Percentiles rank a stretch among this genome's conserved stretches.
Conservation (phyloP, 352 stramenopile genomes). For the Phytophthora ramorum region DNA sequence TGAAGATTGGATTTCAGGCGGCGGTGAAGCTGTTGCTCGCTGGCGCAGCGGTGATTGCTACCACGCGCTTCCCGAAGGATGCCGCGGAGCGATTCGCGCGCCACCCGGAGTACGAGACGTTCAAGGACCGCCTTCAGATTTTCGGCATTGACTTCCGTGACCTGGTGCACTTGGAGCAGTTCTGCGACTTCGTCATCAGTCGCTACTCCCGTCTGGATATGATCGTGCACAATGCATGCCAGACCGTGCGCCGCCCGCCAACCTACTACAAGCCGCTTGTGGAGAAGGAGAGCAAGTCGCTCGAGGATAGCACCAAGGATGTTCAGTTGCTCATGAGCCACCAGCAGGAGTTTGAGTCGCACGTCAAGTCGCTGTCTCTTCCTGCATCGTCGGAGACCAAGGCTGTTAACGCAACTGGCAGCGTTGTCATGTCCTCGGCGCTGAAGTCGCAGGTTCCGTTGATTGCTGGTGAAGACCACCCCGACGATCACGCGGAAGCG, state of each 20-base stretch:
- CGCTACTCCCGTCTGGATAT: slow-evolving; percentile 94
- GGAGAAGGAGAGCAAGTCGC: slow-evolving; percentile 80
- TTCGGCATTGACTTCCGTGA: slow-evolving; percentile 97
- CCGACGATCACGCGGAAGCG: slow-evolving; percentile 54
- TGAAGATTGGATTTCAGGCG: slow-evolving; percentile 98
- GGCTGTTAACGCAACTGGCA: slow-evolving; percentile 23
- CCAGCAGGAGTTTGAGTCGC: slow-evolving; percentile 77
- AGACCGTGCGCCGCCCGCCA: slow-evolving; percentile 94
- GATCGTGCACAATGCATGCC: slow-evolving; percentile 98
- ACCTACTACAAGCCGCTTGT: slow-evolving; percentile 95
- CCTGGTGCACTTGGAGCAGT: slow-evolving; percentile 95
- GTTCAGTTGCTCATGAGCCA: slow-evolving; percentile 81
- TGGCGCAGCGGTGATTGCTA: slow-evolving; percentile 94
- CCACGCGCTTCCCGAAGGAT: slow-evolving; percentile 95
- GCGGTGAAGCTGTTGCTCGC: slow-evolving; percentile 94
- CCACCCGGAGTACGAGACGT: slow-evolving; percentile 94
- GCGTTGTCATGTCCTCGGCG: slow-evolving; percentile 71
- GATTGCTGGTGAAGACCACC: slow-evolving; percentile 75
- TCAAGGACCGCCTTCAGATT: slow-evolving; percentile 94
- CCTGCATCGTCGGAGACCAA: slow-evolving; percentile 36
- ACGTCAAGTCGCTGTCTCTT: slow-evolving; percentile 69
- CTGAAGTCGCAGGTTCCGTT: slow-evolving; percentile 86
- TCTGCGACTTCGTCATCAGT: slow-evolving; percentile 88
- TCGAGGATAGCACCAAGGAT: slow-evolving; percentile 57
- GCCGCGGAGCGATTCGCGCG: slow-evolving; percentile 90